phyloP scores from a whole-genome alignment of 2,329 filamentous ascomycete species.

The Paecilomyces sp. region DNA sequence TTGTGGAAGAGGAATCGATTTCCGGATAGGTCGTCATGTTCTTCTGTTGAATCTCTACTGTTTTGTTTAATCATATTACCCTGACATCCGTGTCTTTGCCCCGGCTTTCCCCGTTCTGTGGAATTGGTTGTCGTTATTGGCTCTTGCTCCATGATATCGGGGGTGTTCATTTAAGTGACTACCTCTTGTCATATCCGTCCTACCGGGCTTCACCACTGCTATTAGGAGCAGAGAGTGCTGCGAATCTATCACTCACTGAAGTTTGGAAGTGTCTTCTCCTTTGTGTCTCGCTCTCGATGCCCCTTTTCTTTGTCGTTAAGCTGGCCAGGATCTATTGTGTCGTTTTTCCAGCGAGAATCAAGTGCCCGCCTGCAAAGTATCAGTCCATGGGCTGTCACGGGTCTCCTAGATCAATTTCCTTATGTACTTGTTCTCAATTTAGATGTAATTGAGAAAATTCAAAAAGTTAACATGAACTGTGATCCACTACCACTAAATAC shows the following conservation, averaged over 20 bases:
- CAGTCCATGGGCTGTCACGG: background rate
- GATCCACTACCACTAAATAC: background rate
- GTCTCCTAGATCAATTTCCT: background rate
- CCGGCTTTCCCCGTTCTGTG: slow-evolving; percentile 1
- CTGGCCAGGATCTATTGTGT: background rate
- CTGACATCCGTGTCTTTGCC: slow-evolving; percentile 4
- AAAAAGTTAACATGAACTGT: background rate
- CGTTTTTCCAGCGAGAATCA: background rate
- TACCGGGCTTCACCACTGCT: background rate
- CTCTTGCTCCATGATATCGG: background rate
- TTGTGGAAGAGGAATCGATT: slow-evolving; percentile 17
- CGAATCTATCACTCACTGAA: background rate
- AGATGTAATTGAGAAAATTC: background rate
- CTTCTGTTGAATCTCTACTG: slow-evolving; percentile 10
- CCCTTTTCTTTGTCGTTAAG: background rate
- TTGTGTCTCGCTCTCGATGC: background rate
- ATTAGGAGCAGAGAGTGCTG: background rate
- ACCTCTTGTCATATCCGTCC: background rate
- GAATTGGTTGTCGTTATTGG: background rate
- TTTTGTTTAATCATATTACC: slow-evolving; percentile 6
- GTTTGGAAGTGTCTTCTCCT: background rate
- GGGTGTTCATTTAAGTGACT: background rate
- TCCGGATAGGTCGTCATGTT: slow-evolving; percentile 20
- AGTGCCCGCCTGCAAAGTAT: background rate
- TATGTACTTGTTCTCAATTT: background rate